Evolutionary conservation across 2,329 filamentous ascomycete genomes (phyloP).

Genomic region (Cordyceps farinosa): DNA sequence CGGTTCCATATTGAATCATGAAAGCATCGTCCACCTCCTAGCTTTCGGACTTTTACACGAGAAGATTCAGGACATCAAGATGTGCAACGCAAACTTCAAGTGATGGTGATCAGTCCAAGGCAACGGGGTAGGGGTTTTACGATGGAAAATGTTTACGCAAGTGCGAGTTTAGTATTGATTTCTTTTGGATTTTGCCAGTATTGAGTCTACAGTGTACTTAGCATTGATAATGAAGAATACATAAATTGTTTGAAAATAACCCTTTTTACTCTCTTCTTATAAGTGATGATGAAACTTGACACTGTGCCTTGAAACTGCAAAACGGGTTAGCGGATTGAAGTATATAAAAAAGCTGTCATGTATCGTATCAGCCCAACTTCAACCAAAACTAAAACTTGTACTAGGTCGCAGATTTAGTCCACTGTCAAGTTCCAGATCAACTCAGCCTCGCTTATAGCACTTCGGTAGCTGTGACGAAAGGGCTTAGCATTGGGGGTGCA

Average conservation of each 20-base stretch:
- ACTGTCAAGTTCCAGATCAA: not conserved
- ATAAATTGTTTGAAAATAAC: not conserved
- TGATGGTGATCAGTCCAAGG: not conserved
- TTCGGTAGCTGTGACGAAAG: conserved; percentile 26
- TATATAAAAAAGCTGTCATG: too few relatives aligned
- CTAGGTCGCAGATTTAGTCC: not conserved
- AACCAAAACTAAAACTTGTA: too few relatives aligned
- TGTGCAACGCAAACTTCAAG: not conserved
- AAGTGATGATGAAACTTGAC: not conserved
- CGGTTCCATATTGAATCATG: not conserved
- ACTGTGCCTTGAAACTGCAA: not conserved
- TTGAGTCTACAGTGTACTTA: conserved; percentile 3
- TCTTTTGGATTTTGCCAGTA: not conserved
- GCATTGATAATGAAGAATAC: not conserved
- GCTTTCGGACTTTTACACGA: not conserved
- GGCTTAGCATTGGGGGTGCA: conserved; percentile 48
- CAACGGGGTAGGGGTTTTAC: not conserved
- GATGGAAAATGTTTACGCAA: not conserved
- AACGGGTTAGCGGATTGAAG: not conserved
- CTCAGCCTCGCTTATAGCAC: not conserved
- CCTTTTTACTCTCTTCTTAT: not conserved
- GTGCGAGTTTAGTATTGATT: not conserved
- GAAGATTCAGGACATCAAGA: not conserved
- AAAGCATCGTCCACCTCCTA: not conserved
- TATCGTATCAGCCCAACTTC: too few relatives aligned